phyloP scores from a whole-genome alignment of 1,284 basidiomycete species.

The Malassezia japonica region DNA sequence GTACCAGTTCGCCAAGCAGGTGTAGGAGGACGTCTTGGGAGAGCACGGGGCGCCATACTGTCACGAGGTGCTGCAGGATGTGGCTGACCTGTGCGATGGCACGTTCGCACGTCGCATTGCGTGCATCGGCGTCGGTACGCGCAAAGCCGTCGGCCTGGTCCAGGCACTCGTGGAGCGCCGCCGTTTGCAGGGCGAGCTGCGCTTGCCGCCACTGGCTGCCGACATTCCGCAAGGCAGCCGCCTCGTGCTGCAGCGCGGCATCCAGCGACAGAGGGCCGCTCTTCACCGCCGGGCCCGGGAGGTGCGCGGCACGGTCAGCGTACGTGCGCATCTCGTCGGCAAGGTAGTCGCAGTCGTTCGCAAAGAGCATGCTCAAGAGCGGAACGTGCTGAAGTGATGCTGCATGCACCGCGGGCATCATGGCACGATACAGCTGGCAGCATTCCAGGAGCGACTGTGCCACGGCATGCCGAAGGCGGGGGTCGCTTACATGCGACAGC shows the following conservation, averaged over 20 bases:
- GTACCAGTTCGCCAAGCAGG: constrained; percentile 62
- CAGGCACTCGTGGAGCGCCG: constrained; percentile 53
- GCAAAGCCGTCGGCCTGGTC: constrained; percentile 63
- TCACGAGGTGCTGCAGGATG: constrained; percentile 59
- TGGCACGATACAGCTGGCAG: constrained; percentile 53
- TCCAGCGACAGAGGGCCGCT: background rate
- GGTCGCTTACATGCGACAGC: background rate
- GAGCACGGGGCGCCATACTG: constrained; percentile 62
- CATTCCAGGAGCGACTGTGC: background rate
- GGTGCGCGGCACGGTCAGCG: background rate
- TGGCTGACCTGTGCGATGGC: constrained; percentile 61
- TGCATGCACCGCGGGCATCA: constrained; percentile 65
- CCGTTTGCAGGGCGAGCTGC: constrained; percentile 50
- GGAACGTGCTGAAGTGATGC: constrained; percentile 55
- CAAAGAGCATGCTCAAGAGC: constrained; percentile 64
- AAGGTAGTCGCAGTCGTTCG: constrained; percentile 75
- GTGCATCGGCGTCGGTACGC: constrained; percentile 64
- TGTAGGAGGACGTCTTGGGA: constrained; percentile 33
- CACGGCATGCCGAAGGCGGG: background rate
- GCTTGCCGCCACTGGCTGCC: constrained; percentile 30
- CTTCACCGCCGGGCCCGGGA: background rate
- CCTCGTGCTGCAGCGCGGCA: constrained; percentile 20
- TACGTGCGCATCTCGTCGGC: constrained; percentile 25
- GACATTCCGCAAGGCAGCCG: constrained; percentile 19
- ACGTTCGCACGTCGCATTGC: constrained; percentile 66